Conservation (phyloP, 1,139 yeast species). For the Tardiomyces depauwii region DNA sequence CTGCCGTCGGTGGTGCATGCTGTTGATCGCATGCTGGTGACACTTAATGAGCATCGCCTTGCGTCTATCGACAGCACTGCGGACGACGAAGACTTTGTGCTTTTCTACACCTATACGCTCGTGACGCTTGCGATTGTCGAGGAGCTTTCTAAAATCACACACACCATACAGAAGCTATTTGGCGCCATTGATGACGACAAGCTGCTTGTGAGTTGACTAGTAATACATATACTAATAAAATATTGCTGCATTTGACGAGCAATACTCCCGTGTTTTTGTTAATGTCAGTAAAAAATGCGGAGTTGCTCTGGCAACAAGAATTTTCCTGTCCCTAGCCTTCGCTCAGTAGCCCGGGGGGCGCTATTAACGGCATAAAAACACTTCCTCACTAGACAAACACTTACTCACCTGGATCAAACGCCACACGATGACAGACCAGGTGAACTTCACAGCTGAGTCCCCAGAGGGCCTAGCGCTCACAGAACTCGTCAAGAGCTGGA, state of each 20-base stretch:
- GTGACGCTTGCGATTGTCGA: conserved; percentile 59
- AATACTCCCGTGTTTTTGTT: no score
- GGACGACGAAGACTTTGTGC: conserved; percentile 55
- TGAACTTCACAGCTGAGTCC: not conserved
- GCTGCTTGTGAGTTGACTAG: conserved; percentile 6
- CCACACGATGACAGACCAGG: not conserved
- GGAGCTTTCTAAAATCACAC: conserved; percentile 50
- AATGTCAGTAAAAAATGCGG: not conserved
- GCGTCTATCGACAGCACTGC: conserved; percentile 3
- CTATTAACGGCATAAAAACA: no score
- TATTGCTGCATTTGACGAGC: not conserved
- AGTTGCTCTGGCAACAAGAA: not conserved
- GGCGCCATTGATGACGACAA: conserved; percentile 53
- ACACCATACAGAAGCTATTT: conserved; percentile 42
- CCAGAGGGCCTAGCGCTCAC: not conserved
- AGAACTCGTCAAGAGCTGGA: not conserved
- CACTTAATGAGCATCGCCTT: conserved; percentile 32
- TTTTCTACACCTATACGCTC: conserved; percentile 62
- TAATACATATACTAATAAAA: not conserved
- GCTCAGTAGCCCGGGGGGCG: no score
- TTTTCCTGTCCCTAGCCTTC: not conserved
- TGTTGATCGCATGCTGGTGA: conserved; percentile 54
- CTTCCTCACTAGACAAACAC: not conserved
- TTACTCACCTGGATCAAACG: not conserved
- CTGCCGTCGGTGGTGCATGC: conserved; percentile 76